Conservation (phyloP, 768 basidiomycete genomes). For the Mycena metata region DNA sequence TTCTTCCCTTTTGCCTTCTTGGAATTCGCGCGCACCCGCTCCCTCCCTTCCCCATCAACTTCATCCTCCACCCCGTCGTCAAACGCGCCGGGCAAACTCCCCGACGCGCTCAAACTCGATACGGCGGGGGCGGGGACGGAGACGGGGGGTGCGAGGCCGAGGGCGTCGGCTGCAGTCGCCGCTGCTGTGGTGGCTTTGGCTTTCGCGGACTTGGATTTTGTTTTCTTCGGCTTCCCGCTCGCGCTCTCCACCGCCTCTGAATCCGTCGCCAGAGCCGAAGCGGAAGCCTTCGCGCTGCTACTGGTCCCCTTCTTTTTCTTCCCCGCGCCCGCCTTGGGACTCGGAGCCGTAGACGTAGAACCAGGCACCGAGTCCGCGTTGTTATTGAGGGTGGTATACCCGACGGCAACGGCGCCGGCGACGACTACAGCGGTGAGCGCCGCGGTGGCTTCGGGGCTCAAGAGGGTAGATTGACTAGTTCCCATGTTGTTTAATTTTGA, state of each 20-base stretch:
- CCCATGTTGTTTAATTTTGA: too few relatives aligned
- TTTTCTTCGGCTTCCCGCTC: conserved; percentile 7
- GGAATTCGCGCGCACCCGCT: conserved; percentile 8
- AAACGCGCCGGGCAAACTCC: conserved; percentile 20
- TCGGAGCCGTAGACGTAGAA: too few relatives aligned
- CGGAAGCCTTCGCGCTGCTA: neutral
- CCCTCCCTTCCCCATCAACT: neutral
- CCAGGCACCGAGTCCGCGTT: too few relatives aligned
- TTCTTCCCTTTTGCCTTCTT: conserved; percentile 49
- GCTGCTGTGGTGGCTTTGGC: neutral
- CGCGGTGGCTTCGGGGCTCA: too few relatives aligned
- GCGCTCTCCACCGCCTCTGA: neutral
- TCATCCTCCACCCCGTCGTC: conserved; percentile 16
- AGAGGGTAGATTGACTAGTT: too few relatives aligned
- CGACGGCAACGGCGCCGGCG: too few relatives aligned
- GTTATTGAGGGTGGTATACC: too few relatives aligned
- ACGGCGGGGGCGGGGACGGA: neutral
- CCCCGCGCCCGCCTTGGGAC: neutral
- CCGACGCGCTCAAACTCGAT: neutral
- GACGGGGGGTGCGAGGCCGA: too few relatives aligned
- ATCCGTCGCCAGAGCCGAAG: neutral
- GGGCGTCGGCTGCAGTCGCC: neutral
- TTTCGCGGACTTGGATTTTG: conserved; percentile 18
- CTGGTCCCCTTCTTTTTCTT: conserved; percentile 32
- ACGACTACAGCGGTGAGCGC: too few relatives aligned